Evolutionary conservation across 2,329 filamentous ascomycete species (phyloP), one percentile per base, ranked within the genome.

Genomic region (Daldinia sp.): DNA sequence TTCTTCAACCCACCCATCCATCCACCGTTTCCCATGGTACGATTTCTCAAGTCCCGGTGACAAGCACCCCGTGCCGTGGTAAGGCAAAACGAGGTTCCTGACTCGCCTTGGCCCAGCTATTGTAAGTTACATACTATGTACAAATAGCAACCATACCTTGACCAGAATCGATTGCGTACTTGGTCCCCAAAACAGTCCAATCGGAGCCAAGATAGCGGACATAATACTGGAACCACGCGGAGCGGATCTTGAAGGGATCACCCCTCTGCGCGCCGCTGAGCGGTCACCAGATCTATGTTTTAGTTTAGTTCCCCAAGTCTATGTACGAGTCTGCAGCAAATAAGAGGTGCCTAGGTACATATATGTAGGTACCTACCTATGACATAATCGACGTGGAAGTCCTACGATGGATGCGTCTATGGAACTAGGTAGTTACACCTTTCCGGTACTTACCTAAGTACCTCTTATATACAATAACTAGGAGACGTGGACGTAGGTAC

Each of bases 141-240:
- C 35, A 13, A 37, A 17, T 21, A 25, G 17, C 19, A 41, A 11
- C 19, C 37, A 32, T 11, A 27, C 13, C 41, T 27, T 45, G 43
- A 27, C 39, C 41, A 30, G 34, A n/a, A n/a, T 59, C 51, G 29
- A 66, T 66, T 60, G 55, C 63, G 63, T 66, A 66, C 32, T 57
- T 41, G 63, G 58, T 30, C 34, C 15, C 3, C 3, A 13, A 23
- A n/a, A n/a, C 19, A 9, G 34, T 27, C 63, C 63, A 66, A 66
- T 66, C 59, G 43, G 47, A 53, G 29, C 23, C 5, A 27, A 27
- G 39, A 21, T 21, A 45, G 21, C 10, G 13, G 13, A 5, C 39
- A 23, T 37, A 47, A 23, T 37, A 47, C 30, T 30, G 10, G 27
- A 15, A 41, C 41, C 25, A 29, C 49, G 54, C 6, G 21, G 39